phyloP scores from a whole-genome alignment of 371 early-diverging fungal genomes.

The Actinomucor elegans region DNA sequence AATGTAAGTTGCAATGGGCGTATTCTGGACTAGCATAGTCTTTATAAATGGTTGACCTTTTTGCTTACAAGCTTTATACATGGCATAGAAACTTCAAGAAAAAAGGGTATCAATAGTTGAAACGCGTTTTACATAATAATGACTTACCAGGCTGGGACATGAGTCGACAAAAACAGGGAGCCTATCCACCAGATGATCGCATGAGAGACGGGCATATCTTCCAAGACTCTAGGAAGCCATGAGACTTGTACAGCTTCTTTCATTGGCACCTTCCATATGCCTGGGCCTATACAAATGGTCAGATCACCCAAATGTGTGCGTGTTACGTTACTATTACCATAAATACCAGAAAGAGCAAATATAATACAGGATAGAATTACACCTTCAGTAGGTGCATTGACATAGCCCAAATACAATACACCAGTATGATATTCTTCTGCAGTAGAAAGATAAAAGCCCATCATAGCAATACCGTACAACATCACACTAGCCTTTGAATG shows the following conservation, averaged over 20 bases:
- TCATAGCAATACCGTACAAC: constrained; percentile 66
- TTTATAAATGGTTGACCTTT: constrained; percentile 60
- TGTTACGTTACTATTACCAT: too few relatives aligned
- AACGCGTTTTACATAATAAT: too few relatives aligned
- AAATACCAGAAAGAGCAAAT: constrained; percentile 71
- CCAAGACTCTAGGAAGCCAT: constrained; percentile 27
- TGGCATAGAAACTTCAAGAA: constrained; percentile 45
- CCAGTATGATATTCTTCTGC: constrained; percentile 98
- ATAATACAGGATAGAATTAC: constrained; percentile 73
- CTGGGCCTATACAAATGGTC: constrained; percentile 26
- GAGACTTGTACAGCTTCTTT: constrained; percentile 7
- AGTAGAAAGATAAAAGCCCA: constrained; percentile 90
- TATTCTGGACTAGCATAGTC: constrained; percentile 62
- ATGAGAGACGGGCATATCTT: constrained; percentile 48
- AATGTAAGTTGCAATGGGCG: constrained; percentile 65
- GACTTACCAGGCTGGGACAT: constrained; percentile 65
- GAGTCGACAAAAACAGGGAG: constrained; percentile 61
- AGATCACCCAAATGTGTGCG: too few relatives aligned
- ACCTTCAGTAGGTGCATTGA: constrained; percentile 98
- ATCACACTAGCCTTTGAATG: constrained; percentile 67
- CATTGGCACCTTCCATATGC: constrained; percentile 32
- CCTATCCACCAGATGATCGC: constrained; percentile 60
- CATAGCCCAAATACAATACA: constrained; percentile 84
- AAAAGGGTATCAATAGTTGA: too few relatives aligned
- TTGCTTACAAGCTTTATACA: constrained; percentile 70